Percentiles rank a stretch among this genome's conserved stretches.
Evolutionary conservation across 164 flowering plant genomes (phyloP).

Genomic region (Nymphaea thermarum): DNA sequence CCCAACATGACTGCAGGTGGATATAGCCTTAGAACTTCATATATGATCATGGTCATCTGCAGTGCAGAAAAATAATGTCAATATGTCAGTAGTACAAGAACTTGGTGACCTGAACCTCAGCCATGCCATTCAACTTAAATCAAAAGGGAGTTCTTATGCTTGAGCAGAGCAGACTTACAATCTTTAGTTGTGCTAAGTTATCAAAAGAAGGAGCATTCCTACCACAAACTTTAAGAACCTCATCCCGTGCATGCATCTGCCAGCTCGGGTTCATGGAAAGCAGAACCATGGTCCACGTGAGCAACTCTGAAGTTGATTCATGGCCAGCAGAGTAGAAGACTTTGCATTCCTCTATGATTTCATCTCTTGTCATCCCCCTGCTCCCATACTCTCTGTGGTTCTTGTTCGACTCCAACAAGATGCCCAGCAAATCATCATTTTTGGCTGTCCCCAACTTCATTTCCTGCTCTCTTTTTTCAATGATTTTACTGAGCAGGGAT

Average conservation of each 20-base stretch:
- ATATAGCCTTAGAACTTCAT: slow-evolving; percentile 1
- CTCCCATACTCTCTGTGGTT: neutral
- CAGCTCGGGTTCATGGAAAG: neutral
- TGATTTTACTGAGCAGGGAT: slow-evolving; percentile 3
- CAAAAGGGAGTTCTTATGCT: no score
- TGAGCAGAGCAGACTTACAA: neutral
- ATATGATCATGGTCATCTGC: neutral
- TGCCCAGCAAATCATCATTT: slow-evolving; percentile 8
- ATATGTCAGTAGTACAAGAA: no score
- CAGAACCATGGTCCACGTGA: slow-evolving; percentile 1
- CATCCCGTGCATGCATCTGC: neutral
- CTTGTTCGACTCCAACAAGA: slow-evolving; percentile 10
- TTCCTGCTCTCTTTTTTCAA: slow-evolving; percentile 9
- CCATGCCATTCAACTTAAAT: no score
- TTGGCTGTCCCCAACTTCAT: slow-evolving; percentile 3
- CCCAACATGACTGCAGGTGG: neutral
- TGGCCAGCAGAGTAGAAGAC: neutral
- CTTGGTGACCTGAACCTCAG: no score
- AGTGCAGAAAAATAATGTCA: no score
- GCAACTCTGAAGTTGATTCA: neutral
- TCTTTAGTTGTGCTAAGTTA: neutral
- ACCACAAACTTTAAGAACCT: neutral
- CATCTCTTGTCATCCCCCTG: slow-evolving; percentile 20
- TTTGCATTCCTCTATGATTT: neutral
- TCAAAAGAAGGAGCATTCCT: neutral